Conservation (phyloP, 768 basidiomycete species). For the Suillus americanus region DNA sequence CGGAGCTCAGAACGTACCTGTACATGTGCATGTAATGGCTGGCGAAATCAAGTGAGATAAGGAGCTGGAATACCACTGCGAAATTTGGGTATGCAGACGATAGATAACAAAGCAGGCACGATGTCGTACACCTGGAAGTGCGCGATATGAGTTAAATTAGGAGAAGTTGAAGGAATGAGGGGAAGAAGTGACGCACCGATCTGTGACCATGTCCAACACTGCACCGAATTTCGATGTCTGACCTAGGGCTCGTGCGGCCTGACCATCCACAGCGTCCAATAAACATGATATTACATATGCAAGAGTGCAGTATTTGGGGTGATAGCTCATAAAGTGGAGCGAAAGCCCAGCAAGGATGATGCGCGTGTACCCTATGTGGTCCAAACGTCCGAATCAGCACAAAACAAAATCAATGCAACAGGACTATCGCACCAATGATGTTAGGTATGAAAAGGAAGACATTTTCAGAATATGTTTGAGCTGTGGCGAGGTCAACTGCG, state of each 20-base stretch:
- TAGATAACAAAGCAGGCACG: slow-evolving; percentile 92
- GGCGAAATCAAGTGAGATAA: slow-evolving; percentile 96
- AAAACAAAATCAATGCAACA: slow-evolving; percentile 6
- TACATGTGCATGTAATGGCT: slow-evolving; percentile 99
- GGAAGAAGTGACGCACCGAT: slow-evolving; percentile 59
- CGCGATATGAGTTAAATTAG: slow-evolving; percentile 1
- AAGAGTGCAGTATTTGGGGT: slow-evolving; percentile 89
- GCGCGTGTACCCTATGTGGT: slow-evolving; percentile 74
- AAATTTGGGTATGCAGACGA: slow-evolving; percentile 85
- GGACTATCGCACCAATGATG: slow-evolving; percentile 71
- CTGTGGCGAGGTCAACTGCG: slow-evolving; percentile 84
- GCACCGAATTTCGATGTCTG: slow-evolving; percentile 98
- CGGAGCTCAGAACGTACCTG: slow-evolving; percentile 55
- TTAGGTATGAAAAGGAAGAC: slow-evolving; percentile 98
- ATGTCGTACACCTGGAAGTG: slow-evolving; percentile 86
- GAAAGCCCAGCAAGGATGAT: slow-evolving; percentile 88
- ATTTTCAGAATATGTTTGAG: slow-evolving; percentile 88
- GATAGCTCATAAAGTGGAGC: slow-evolving; percentile 91
- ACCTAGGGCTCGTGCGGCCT: slow-evolving; percentile 81
- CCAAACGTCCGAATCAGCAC: not conserved
- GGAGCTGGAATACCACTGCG: slow-evolving; percentile 86
- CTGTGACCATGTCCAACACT: slow-evolving; percentile 99
- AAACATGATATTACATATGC: slow-evolving; percentile 89
- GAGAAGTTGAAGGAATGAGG: not conserved
- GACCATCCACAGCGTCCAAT: slow-evolving; percentile 93